phyloP scores from a whole-genome alignment of 805 yeast species.

The Metschnikowia koreensis region DNA sequence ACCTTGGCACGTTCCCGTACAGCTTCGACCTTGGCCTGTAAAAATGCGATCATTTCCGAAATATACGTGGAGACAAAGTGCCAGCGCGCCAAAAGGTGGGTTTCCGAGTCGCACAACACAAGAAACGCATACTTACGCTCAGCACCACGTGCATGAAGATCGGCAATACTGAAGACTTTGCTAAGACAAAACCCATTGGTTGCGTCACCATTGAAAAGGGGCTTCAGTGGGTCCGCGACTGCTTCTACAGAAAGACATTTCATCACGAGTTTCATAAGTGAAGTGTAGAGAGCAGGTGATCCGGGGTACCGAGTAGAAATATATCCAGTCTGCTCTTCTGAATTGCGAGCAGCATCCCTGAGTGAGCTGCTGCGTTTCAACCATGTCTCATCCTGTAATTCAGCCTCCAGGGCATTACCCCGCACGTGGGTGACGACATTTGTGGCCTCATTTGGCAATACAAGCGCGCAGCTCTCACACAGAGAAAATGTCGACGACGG shows the following conservation, averaged over 20 bases:
- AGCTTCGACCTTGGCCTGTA: slow-evolving; percentile 20
- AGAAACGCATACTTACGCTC: slow-evolving; percentile 66
- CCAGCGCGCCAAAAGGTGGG: slow-evolving; percentile 55
- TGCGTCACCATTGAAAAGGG: slow-evolving; percentile 64
- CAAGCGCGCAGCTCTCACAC: slow-evolving; percentile 61
- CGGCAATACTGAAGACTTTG: slow-evolving; percentile 59
- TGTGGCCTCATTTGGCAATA: slow-evolving; percentile 43
- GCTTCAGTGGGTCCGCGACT: slow-evolving; percentile 54
- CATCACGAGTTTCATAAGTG: slow-evolving; percentile 59
- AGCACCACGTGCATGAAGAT: slow-evolving; percentile 68
- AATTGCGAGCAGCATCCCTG: background rate
- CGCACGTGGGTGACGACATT: slow-evolving; percentile 19
- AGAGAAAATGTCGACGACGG: slow-evolving; percentile 42
- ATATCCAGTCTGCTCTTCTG: slow-evolving; percentile 21
- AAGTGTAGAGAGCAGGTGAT: slow-evolving; percentile 44
- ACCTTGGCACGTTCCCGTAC: slow-evolving; percentile 12
- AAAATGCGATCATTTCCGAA: slow-evolving; percentile 21
- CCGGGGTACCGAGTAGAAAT: slow-evolving; percentile 64
- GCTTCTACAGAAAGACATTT: slow-evolving; percentile 68
- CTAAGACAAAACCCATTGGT: slow-evolving; percentile 58
- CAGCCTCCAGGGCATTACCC: slow-evolving; percentile 2
- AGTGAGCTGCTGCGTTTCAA: background rate
- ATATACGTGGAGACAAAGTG: slow-evolving; percentile 43
- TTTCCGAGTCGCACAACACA: slow-evolving; percentile 55
- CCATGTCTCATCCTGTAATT: background rate